A percentile compares a stretch with the other conserved stretches of the same genome.
Evolutionary conservation across 1,284 basidiomycete species (phyloP).

Genomic region (Chalciporus piperatoides): DNA sequence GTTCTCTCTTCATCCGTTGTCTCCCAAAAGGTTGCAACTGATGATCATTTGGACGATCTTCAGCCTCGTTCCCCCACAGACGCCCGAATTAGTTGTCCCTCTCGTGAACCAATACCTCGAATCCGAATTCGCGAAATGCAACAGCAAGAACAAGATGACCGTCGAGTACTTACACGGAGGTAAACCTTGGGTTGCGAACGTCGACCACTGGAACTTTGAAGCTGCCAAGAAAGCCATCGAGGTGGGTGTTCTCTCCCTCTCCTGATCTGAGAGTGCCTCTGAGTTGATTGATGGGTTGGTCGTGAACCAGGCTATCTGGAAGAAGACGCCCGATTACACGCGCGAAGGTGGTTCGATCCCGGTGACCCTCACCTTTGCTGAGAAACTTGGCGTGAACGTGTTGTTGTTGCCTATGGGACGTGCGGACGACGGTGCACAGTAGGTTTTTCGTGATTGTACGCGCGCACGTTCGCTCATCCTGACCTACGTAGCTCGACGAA

Average conservation of each 20-base stretch:
- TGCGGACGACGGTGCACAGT: slow-evolving; percentile 93
- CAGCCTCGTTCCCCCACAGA: slow-evolving; percentile 86
- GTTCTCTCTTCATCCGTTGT: slow-evolving; percentile 31
- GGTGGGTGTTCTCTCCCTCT: slow-evolving; percentile 36
- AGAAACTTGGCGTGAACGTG: slow-evolving; percentile 79
- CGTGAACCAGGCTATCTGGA: slow-evolving; percentile 63
- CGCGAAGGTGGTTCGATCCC: slow-evolving; percentile 97
- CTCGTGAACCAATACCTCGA: slow-evolving; percentile 73
- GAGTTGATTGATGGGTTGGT: not conserved
- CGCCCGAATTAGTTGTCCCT: slow-evolving; percentile 69
- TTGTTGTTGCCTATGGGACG: slow-evolving; percentile 90
- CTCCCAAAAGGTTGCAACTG: not conserved
- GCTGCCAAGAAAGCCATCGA: slow-evolving; percentile 85
- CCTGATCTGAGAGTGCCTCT: not conserved
- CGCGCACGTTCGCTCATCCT: slow-evolving; percentile 1
- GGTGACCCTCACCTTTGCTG: slow-evolving; percentile 94
- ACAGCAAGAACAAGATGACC: slow-evolving; percentile 74
- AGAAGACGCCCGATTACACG: slow-evolving; percentile 82
- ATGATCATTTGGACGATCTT: not conserved
- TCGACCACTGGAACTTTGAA: slow-evolving; percentile 92
- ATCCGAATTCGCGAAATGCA: slow-evolving; percentile 79
- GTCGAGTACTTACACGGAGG: slow-evolving; percentile 78
- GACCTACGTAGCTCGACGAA: slow-evolving; percentile 71
- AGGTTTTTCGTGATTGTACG: slow-evolving; percentile 28
- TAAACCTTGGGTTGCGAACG: slow-evolving; percentile 85